These are phyloP conservation scores for Limtongia smithiae DNA, from an alignment of 805 yeast genomes.

Conservation along the genomic window DNA sequence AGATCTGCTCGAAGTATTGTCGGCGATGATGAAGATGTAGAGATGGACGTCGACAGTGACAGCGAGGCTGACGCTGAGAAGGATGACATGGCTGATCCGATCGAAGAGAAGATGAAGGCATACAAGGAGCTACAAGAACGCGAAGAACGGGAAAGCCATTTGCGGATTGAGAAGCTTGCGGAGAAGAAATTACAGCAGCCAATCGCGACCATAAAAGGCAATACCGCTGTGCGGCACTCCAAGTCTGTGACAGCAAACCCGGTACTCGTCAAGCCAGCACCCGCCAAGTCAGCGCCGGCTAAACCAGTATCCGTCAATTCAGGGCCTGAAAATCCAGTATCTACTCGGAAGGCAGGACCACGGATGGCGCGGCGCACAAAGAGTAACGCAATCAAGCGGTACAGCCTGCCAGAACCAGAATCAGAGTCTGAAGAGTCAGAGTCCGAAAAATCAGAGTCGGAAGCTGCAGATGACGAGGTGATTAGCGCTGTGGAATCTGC, in stretches of 20 bases:
- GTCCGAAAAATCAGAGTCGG: conserved; percentile 1
- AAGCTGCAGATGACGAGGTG: conserved; percentile 1
- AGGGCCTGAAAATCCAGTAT: too few relatives aligned
- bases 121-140: conserved; percentile 22
- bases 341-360: conserved; percentile 2
- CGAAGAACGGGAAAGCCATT: conserved; percentile 19
- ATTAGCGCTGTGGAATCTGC: neutral
- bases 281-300: too few relatives aligned
- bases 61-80: conserved; percentile 6
- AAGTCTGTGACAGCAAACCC: too few relatives aligned
- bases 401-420: neutral
- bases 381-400: conserved; percentile 8
- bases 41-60: neutral
- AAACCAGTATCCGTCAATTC: too few relatives aligned
- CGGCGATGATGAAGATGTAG: conserved; percentile 4
- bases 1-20: conserved; percentile 2
- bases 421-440: conserved; percentile 2
- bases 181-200: neutral
- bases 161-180: conserved; percentile 3
- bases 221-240: too few relatives aligned
- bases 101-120: conserved; percentile 12
- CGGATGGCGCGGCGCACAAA: neutral
- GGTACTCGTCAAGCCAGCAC: too few relatives aligned
- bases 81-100: conserved; percentile 6
- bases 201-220: too few relatives aligned